These are phyloP conservation scores for Volvariella volvacea DNA, from an alignment of 1,284 basidiomycete species.

Conservation along the genomic window DNA sequence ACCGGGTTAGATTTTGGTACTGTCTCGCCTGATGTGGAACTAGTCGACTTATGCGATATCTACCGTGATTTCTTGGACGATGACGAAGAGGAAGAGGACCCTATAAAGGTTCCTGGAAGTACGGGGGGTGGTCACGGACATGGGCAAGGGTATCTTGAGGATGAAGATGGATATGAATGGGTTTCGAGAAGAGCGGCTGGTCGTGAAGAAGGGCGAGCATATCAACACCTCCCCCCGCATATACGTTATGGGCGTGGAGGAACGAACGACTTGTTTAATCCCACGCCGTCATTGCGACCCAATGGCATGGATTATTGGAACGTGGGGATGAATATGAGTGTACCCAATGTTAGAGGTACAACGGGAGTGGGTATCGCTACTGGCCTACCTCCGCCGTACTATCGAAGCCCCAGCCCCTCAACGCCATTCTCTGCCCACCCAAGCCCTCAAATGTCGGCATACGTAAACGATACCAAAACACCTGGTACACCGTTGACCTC, in stretches of 20 bases:
- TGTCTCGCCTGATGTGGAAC: slow-evolving; percentile 76
- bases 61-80: slow-evolving; percentile 90
- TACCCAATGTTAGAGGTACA: slow-evolving; percentile 7
- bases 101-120: slow-evolving; percentile 49
- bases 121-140: slow-evolving; percentile 32
- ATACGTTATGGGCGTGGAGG: slow-evolving; percentile 57
- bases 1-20: slow-evolving; percentile 86
- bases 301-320: slow-evolving; percentile 40
- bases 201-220: slow-evolving; percentile 52
- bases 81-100: slow-evolving; percentile 58
- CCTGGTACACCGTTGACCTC: slow-evolving; percentile 28
- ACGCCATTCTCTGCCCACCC: slow-evolving; percentile 19
- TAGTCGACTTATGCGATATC: slow-evolving; percentile 90
- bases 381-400: neutral
- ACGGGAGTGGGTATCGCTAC: neutral
- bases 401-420: slow-evolving; percentile 15
- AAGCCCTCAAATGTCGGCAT: neutral
- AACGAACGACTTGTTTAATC: slow-evolving; percentile 49
- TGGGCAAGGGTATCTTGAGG: slow-evolving; percentile 16
- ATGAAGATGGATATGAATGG: slow-evolving; percentile 74
- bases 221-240: slow-evolving; percentile 65
- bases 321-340: slow-evolving; percentile 19
- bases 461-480: no score
- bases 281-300: slow-evolving; percentile 42
- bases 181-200: slow-evolving; percentile 58